Conservation (phyloP, 306 rosid species). For the Vigna reflexopilosa region DNA sequence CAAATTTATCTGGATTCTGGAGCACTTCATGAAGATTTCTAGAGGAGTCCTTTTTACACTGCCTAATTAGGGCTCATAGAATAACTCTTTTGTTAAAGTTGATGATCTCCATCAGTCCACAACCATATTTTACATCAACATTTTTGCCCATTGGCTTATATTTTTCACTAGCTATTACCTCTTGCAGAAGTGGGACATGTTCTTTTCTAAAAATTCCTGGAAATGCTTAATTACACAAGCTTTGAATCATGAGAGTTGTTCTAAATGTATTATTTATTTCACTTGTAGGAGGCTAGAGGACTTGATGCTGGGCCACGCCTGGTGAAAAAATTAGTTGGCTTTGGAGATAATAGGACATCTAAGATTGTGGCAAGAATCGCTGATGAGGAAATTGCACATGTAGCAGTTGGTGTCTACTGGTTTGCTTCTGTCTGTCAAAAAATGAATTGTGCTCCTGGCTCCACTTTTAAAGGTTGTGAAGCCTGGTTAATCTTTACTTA, state of each 20-base stretch:
- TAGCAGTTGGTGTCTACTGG: conserved; percentile 92
- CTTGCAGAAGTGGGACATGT: not conserved
- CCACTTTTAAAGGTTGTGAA: conserved; percentile 78
- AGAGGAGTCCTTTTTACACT: conserved; percentile 9
- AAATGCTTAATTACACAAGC: not conserved
- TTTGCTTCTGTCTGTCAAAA: conserved; percentile 76
- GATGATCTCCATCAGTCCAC: not conserved
- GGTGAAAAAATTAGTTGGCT: conserved; percentile 82
- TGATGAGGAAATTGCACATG: conserved; percentile 96
- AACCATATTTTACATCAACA: not conserved
- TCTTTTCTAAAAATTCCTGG: not conserved
- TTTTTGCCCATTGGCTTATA: conserved; percentile 4
- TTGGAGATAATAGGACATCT: conserved; percentile 85
- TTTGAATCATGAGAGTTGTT: conserved; percentile 30
- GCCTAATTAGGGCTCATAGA: conserved; percentile 20
- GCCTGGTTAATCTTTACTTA: conserved; percentile 33
- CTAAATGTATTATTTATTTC: conserved; percentile 31
- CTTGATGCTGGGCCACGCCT: conserved; percentile 97
- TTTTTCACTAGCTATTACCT: conserved; percentile 20
- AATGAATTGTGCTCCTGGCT: conserved; percentile 69
- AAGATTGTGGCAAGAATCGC: conserved; percentile 87
- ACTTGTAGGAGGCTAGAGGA: conserved; percentile 91
- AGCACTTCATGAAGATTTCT: conserved; percentile 3
- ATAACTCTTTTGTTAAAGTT: conserved; percentile 22
- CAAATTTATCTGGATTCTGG: not conserved